Evolutionary conservation across 805 yeast genomes (phyloP), one percentile per base, ranked within the genome.

Genomic region (Metschnikowia kunwiensis): DNA sequence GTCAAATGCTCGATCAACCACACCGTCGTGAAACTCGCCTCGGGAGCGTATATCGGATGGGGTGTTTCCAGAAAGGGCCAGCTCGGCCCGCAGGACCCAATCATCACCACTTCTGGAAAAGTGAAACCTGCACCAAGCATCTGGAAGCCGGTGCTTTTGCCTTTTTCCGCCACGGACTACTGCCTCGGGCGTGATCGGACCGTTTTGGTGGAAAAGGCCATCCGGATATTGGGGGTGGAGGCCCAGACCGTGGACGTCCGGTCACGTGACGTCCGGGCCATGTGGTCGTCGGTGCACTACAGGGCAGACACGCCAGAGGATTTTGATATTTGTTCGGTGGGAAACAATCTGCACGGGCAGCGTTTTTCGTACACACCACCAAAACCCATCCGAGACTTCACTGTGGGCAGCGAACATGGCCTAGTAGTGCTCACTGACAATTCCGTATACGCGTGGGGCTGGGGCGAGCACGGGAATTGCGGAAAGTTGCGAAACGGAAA

Each of bases 391-490:
- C 32, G 40, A 16, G 23, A 40, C 6, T 64, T 67, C 35, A 65
- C 68, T 1, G 70, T 77, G 5, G 98, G 98, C 0, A 86, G 95
- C 57, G 97, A 91, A 54, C 98, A 91, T 58, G 94, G 93, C 0
- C 50, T 88, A 12, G 49, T 75, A 8, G 53, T 58, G 5, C 34
- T 49, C 1, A n/a, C 29, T 1, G 45, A 54, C 11, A 48, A 58
- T 25, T 32, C 38, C 7, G 80, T 88, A 0, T 63, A 53, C 36
- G 73, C 89, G 2, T 93, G 97, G 97, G 98, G 98, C 0, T 91
- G 98, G 98, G 97, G 96, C 10, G 97, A 93, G 53, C 98, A 91
- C 58, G 98, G 98, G 0, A 91, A 91, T 55, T 91, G 97, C 61
- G 95, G 96, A 2, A 34, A 25, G 5, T 11, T 16, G 30, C 34